Evolutionary conservation across 148 eudicot species (phyloP).

Genomic region (Persicaria maculosa): DNA sequence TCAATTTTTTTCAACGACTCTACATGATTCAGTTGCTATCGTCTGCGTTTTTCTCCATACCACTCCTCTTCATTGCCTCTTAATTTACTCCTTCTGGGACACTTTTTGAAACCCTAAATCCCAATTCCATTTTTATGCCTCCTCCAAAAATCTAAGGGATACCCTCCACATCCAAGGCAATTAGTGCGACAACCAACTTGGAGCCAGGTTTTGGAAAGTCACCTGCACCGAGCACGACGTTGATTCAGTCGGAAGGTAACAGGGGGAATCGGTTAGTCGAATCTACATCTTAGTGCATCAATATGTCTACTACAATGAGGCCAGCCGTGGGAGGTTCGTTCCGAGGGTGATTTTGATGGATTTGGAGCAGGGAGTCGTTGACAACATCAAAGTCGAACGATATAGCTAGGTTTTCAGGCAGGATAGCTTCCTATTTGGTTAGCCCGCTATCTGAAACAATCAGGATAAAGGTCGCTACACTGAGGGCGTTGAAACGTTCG

Average conservation of each 20-base stretch:
- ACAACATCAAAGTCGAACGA: not conserved
- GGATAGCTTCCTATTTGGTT: too few species aligned
- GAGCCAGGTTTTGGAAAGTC: not conserved
- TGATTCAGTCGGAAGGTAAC: not conserved
- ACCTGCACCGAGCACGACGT: not conserved
- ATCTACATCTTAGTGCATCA: not conserved
- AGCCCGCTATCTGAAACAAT: too few species aligned
- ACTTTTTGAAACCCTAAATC: too few species aligned
- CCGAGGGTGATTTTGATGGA: not conserved
- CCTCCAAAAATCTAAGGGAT: too few species aligned
- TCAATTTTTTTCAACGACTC: too few species aligned
- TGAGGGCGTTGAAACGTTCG: not conserved
- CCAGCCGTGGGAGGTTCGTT: not conserved
- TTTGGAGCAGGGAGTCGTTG: not conserved
- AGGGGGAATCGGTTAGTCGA: not conserved
- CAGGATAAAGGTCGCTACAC: too few species aligned
- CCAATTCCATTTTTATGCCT: too few species aligned
- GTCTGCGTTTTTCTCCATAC: too few species aligned
- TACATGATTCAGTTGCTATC: too few species aligned
- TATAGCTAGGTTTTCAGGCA: too few species aligned
- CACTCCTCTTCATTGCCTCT: too few species aligned
- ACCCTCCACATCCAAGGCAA: not conserved
- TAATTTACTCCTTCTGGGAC: too few species aligned
- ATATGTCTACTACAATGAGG: not conserved
- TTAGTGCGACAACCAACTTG: not conserved